phyloP scores from a whole-genome alignment of 345 rosid species.

The Pelargonium nanum region DNA sequence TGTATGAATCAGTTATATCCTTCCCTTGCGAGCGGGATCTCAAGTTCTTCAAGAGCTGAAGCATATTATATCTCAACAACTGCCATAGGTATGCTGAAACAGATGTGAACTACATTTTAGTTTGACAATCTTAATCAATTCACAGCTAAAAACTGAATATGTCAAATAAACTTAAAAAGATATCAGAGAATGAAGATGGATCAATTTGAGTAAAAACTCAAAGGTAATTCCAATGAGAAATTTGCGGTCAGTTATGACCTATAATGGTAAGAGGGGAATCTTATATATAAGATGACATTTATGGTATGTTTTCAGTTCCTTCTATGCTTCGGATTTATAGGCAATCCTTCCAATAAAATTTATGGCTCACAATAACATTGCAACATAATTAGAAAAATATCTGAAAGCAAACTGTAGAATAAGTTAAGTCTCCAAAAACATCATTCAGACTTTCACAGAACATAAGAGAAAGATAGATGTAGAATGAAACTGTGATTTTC shows the following conservation, averaged over 20 bases:
- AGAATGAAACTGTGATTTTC: too few relatives aligned
- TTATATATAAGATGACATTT: neutral
- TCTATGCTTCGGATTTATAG: too few relatives aligned
- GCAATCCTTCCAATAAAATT: too few relatives aligned
- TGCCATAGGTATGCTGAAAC: conserved; percentile 83
- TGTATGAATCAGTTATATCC: conserved; percentile 70
- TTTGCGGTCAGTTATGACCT: too few relatives aligned
- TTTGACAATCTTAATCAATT: neutral
- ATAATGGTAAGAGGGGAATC: too few relatives aligned
- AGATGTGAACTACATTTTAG: conserved; percentile 4
- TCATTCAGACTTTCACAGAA: neutral
- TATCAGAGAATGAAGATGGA: neutral
- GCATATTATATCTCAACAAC: conserved; percentile 84
- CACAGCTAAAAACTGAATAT: neutral
- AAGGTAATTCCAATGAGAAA: too few relatives aligned
- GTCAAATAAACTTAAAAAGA: too few relatives aligned
- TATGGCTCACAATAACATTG: too few relatives aligned
- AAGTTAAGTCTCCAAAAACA: neutral
- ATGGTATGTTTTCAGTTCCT: neutral
- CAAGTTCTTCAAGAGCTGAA: conserved; percentile 75
- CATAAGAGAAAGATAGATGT: too few relatives aligned
- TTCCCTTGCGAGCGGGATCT: conserved; percentile 68
- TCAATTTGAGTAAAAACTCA: too few relatives aligned
- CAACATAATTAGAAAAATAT: too few relatives aligned
- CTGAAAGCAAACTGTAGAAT: too few relatives aligned